phyloP scores from a whole-genome alignment of 352 stramenopile species.

The Phytophthora quininea region DNA sequence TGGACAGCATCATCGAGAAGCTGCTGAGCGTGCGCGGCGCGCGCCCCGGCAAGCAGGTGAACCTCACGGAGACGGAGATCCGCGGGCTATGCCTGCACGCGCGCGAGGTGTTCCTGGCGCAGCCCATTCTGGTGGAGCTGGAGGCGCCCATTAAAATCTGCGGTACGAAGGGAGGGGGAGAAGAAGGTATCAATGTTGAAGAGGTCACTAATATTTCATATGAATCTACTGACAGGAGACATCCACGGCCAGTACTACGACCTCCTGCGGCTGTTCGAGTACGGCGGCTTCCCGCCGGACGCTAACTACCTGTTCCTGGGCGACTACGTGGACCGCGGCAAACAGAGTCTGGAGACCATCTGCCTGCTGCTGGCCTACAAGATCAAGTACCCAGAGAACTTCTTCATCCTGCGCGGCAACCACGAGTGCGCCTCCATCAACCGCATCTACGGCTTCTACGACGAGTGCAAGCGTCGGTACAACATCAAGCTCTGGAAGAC shows the following conservation, averaged over 20 bases:
- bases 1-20: constrained; percentile 80
- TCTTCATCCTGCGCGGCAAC: constrained; percentile 98
- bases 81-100: constrained; percentile 45
- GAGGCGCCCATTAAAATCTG: constrained; percentile 96
- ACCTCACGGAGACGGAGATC: constrained; percentile 73
- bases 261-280: constrained; percentile 96
- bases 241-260: constrained; percentile 99
- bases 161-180: constrained; percentile 52
- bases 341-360: constrained; percentile 97
- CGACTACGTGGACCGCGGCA: constrained; percentile 96
- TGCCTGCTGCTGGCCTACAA: constrained; percentile 98
- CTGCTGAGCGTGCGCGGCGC: constrained; percentile 75
- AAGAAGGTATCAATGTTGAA: too few species aligned
- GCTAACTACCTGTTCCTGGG: constrained; percentile 71
- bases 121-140: constrained; percentile 95
- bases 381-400: constrained; percentile 98
- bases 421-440: constrained; percentile 99
- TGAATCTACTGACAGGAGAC: constrained; percentile 60
- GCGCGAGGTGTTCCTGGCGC: constrained; percentile 84
- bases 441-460: constrained; percentile 99
- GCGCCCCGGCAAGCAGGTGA: constrained; percentile 92
- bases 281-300: constrained; percentile 91
- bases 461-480: constrained; percentile 97
- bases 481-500: constrained; percentile 94
- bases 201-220: too few species aligned